These are phyloP conservation scores for Hypericum androsaemum DNA, from an alignment of 345 rosid genomes.

Conservation along the genomic window DNA sequence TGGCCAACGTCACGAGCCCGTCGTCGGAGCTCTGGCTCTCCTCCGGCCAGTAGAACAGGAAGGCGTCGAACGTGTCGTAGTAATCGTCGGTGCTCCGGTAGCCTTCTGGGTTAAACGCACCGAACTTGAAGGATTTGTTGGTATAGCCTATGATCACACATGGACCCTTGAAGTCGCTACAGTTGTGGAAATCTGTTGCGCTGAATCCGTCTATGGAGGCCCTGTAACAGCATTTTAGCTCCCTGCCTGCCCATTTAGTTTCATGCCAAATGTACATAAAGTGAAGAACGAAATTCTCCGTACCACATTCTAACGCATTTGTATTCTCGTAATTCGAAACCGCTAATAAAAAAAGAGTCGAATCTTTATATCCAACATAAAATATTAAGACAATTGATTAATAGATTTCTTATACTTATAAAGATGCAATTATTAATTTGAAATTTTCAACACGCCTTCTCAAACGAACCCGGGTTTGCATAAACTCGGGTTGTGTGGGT, in stretches of 20 bases:
- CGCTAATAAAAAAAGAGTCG: too few relatives aligned
- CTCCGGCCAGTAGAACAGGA: conserved; percentile 69
- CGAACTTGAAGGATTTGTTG: conserved; percentile 57
- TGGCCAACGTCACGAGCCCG: conserved; percentile 42
- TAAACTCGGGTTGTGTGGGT: too few relatives aligned
- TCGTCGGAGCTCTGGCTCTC: neutral
- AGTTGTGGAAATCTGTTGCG: conserved; percentile 65
- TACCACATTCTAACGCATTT: too few relatives aligned
- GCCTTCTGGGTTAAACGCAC: conserved; percentile 81
- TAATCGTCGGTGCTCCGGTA: conserved; percentile 83
- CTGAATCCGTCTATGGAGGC: conserved; percentile 71
- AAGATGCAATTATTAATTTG: too few relatives aligned
- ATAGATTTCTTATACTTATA: too few relatives aligned
- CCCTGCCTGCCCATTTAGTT: conserved; percentile 37
- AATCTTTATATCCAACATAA: too few relatives aligned
- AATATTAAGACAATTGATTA: too few relatives aligned
- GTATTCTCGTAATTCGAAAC: too few relatives aligned
- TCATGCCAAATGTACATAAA: neutral
- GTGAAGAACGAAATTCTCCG: too few relatives aligned
- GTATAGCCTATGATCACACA: conserved; percentile 80
- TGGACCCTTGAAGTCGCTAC: conserved; percentile 84
- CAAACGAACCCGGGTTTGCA: too few relatives aligned
- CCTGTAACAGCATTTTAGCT: conserved; percentile 67
- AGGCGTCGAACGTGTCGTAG: conserved; percentile 67
- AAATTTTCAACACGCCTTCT: too few relatives aligned